phyloP scores from a whole-genome alignment of 2,329 filamentous ascomycete species.

The Fusarium abutilonis region DNA sequence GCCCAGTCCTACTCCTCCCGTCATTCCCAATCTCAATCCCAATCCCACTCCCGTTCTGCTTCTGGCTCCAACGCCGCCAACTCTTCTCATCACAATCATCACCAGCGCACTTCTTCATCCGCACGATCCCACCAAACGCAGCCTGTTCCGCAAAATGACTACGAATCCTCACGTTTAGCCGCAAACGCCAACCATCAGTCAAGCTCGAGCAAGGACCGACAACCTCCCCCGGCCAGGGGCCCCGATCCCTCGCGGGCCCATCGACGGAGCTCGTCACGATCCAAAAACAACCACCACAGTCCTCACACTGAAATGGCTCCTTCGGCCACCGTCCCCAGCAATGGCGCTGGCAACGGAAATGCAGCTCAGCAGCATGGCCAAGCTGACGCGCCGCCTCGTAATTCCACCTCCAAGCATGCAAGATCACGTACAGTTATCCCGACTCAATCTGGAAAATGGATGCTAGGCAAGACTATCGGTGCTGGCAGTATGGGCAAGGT shows the following conservation, averaged over 20 bases:
- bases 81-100: conserved; percentile 46
- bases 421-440: conserved; percentile 83
- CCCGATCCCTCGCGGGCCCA: conserved; percentile 59
- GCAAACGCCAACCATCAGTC: conserved; percentile 64
- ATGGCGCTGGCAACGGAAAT: conserved; percentile 63
- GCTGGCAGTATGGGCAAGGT: conserved; percentile 99
- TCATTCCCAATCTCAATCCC: conserved; percentile 39
- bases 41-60: conserved; percentile 41
- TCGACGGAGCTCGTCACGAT: conserved; percentile 62
- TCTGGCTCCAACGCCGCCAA: conserved; percentile 29
- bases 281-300: conserved; percentile 51
- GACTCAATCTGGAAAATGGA: conserved; percentile 91
- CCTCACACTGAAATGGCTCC: conserved; percentile 60
- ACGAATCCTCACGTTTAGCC: conserved; percentile 75
- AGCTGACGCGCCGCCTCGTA: conserved; percentile 50
- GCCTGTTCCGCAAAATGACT: conserved; percentile 69
- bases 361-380: conserved; percentile 56
- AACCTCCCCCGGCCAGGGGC: conserved; percentile 61
- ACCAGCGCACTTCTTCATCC: conserved; percentile 54
- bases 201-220: conserved; percentile 72
- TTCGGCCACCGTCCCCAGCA: conserved; percentile 61
- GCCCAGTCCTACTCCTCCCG: conserved; percentile 32
- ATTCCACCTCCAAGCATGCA: conserved; percentile 59
- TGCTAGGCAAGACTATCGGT: conserved; percentile 94
- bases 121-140: conserved; percentile 56